Conservation (phyloP, 306 rosid genomes). For the Lathyrus sativus region DNA sequence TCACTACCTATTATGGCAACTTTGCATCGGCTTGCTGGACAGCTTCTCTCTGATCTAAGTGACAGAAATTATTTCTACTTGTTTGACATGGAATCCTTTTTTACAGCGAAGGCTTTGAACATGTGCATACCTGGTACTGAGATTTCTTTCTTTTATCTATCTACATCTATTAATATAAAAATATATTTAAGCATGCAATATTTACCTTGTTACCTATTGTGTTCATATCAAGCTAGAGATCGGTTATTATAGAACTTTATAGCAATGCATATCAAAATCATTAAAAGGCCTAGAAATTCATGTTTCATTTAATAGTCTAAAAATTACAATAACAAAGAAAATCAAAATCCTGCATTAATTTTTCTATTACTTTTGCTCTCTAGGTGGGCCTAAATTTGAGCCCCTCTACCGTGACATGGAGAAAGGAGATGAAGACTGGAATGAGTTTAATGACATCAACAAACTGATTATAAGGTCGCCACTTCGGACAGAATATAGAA, state of each 20-base stretch:
- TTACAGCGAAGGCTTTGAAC: slow-evolving; percentile 95
- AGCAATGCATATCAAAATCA: slow-evolving; percentile 12
- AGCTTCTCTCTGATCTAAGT: slow-evolving; percentile 88
- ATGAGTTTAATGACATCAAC: slow-evolving; percentile 98
- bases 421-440: slow-evolving; percentile 99
- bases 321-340: not conserved
- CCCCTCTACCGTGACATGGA: slow-evolving; percentile 99
- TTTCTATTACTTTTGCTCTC: slow-evolving; percentile 20
- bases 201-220: not conserved
- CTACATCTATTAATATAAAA: not conserved
- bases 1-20: slow-evolving; percentile 99
- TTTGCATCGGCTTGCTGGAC: slow-evolving; percentile 97
- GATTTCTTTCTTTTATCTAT: slow-evolving; percentile 8
- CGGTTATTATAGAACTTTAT: not conserved
- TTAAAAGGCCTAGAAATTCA: not conserved
- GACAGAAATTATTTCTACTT: slow-evolving; percentile 96
- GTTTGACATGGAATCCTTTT: slow-evolving; percentile 99
- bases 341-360: slow-evolving; percentile 25
- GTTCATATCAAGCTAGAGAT: slow-evolving; percentile 10
- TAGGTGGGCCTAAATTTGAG: slow-evolving; percentile 99
- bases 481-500: slow-evolving; percentile 93
- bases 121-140: slow-evolving; percentile 95
- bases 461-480: slow-evolving; percentile 98
- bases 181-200: not conserved
- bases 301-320: not conserved